Base-by-base conservation (phyloP, 345 rosid species). In the Boechera retrofracta region DNA sequence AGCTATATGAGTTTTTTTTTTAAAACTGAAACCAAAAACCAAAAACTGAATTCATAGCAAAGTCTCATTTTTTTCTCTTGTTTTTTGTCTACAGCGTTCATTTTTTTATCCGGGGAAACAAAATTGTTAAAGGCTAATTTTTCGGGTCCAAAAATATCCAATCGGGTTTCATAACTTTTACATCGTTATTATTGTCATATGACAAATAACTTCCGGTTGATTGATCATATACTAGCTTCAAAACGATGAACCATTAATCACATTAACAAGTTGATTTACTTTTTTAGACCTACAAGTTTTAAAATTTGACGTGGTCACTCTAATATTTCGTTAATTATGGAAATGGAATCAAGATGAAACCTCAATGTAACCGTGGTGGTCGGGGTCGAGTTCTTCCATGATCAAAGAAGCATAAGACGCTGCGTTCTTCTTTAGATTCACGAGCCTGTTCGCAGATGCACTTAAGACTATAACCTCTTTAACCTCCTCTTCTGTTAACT, bases 321-420 rank as follows among this genome's bases (percentile, higher is more conserved):
- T 32, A 31, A 29, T 48, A 66, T 32, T 48, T 32, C 31, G 18
- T 67, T 21, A 13, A 52, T 7, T 7, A 51, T 72, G 10, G 18
- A 64, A 60, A 68, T 36, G 64, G 10, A 10, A 24, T 63, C 16
- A 26, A 15, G 64, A 18, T 7, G 67, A 72, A 44, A 94, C 98
- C 96, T 92, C 97, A 53, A 94, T 94, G 71, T 89, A 87, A 75
- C 98, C 98, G 0, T 53, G 78, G 4, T 87, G 89, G 71, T 89
- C 93, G 4, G 98, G 93, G 69, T 94, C 98, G n/a, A 94, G 94
- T 80, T 94, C 96, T 80, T 94, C 98, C 98, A 94, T 94, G 86
- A 94, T 94, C 61, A 94, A 75, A 55, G 90, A 65, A 32, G 98
- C 97, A 73, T 94, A 94, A n/a, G 77, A 7, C 9, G 67, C 75